phyloP scores from a whole-genome alignment of 495 filamentous ascomycete species.

The Polyplosphaeria fusca region DNA sequence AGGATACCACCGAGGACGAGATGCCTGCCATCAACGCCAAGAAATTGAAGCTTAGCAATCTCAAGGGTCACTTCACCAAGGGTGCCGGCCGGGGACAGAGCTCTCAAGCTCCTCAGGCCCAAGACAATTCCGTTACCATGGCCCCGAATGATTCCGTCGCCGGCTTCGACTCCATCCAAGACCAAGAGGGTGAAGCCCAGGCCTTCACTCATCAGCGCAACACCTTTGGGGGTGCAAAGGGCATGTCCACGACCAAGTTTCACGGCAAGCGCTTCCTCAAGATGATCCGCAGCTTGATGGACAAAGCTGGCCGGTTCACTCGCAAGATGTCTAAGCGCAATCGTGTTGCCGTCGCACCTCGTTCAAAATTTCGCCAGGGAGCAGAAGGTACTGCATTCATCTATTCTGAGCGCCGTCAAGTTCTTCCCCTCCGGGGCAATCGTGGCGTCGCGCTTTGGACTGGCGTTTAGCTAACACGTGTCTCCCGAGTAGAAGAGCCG shows the following conservation, averaged over 20 bases:
- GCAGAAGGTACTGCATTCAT: not conserved
- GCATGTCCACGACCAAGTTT: conserved; percentile 2
- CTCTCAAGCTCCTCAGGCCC: not conserved
- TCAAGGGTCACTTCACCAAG: not conserved
- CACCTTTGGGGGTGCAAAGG: conserved; percentile 2
- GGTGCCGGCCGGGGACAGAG: not conserved
- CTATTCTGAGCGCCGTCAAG: not conserved
- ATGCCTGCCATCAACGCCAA: not conserved
- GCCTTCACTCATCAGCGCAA: conserved; percentile 2
- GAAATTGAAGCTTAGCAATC: not conserved
- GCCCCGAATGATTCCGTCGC: not conserved
- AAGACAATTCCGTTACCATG: not conserved
- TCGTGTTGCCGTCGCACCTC: not conserved
- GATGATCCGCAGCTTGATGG: not conserved
- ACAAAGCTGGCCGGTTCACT: not conserved
- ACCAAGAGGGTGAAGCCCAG: conserved; percentile 1
- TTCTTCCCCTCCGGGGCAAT: not conserved
- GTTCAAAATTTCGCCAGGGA: not conserved
- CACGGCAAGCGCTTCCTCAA: not conserved
- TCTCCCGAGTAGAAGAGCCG: too few species aligned
- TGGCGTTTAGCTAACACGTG: conserved; percentile 9
- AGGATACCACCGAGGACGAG: not conserved
- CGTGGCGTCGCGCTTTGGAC: conserved; percentile 7
- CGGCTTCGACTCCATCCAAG: not conserved
- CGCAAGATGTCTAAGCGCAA: not conserved